Evolutionary conservation across 495 filamentous ascomycete genomes (phyloP).

Genomic region (Aspergillus indologenus): DNA sequence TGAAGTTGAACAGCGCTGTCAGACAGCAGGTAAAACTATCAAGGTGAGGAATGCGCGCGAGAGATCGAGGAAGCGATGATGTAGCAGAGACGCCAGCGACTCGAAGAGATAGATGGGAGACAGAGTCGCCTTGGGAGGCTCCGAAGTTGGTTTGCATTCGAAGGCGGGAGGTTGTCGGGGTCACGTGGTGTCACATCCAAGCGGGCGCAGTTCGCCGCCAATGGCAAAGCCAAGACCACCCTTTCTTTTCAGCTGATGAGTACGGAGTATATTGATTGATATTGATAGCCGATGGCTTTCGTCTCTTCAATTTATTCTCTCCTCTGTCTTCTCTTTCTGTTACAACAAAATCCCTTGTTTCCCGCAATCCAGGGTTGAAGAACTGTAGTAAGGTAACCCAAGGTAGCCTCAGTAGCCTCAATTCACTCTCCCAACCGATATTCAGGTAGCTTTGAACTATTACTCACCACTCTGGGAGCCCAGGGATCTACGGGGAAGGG

Average conservation of each 20-base stretch:
- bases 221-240: slow-evolving; percentile 30
- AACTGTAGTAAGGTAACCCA: no score
- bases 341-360: neutral
- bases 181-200: slow-evolving; percentile 29
- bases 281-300: neutral
- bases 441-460: neutral
- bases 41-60: slow-evolving; percentile 14
- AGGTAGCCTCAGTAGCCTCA: no score
- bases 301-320: neutral
- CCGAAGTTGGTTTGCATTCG: slow-evolving; percentile 40
- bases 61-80: slow-evolving; percentile 7
- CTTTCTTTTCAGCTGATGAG: neutral
- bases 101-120: slow-evolving; percentile 21
- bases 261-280: neutral
- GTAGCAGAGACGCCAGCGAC: slow-evolving; percentile 19
- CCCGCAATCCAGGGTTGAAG: neutral
- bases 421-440: neutral
- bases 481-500: neutral
- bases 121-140: slow-evolving; percentile 25
- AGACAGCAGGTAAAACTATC: slow-evolving; percentile 14
- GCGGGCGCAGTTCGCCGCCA: slow-evolving; percentile 25
- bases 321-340: neutral
- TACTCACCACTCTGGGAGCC: neutral
- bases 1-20: slow-evolving; percentile 17
- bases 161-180: slow-evolving; percentile 39